Evolutionary conservation across 1,139 yeast genomes (phyloP).

Genomic region (Wickerhamomyces sp.): DNA sequence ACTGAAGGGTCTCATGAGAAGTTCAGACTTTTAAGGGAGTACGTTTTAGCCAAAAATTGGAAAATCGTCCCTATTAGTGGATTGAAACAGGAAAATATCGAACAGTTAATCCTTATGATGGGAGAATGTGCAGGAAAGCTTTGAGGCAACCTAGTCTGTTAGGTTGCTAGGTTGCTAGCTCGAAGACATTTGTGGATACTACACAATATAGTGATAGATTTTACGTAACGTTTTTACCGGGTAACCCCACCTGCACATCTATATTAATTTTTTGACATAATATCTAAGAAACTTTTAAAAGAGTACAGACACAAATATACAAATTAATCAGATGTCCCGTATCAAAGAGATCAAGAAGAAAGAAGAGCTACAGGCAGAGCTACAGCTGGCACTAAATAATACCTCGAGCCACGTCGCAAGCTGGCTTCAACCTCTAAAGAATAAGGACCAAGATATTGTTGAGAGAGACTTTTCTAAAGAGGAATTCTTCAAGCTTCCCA

Average conservation of each 20-base stretch:
- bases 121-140: slow-evolving; percentile 48
- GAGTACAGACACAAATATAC: neutral
- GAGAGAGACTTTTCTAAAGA: slow-evolving; percentile 11
- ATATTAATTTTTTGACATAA: too few species aligned
- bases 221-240: neutral
- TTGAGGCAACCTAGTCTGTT: too few species aligned
- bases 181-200: too few species aligned
- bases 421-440: slow-evolving; percentile 32
- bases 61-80: slow-evolving; percentile 84
- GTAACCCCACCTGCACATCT: neutral
- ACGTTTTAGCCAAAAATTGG: slow-evolving; percentile 48
- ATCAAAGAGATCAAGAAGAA: slow-evolving; percentile 39
- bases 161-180: too few species aligned
- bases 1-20: slow-evolving; percentile 45
- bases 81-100: slow-evolving; percentile 61
- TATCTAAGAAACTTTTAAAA: too few species aligned
- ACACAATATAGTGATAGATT: too few species aligned
- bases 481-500: slow-evolving; percentile 37
- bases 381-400: slow-evolving; percentile 37
- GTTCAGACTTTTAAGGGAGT: slow-evolving; percentile 38
- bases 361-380: slow-evolving; percentile 41
- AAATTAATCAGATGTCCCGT: slow-evolving; percentile 15
- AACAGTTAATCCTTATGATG: slow-evolving; percentile 66
- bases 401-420: slow-evolving; percentile 30
- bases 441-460: neutral